Base-by-base conservation (phyloP, 2,329 filamentous ascomycete genomes). In the Colletotrichum kahawae region DNA sequence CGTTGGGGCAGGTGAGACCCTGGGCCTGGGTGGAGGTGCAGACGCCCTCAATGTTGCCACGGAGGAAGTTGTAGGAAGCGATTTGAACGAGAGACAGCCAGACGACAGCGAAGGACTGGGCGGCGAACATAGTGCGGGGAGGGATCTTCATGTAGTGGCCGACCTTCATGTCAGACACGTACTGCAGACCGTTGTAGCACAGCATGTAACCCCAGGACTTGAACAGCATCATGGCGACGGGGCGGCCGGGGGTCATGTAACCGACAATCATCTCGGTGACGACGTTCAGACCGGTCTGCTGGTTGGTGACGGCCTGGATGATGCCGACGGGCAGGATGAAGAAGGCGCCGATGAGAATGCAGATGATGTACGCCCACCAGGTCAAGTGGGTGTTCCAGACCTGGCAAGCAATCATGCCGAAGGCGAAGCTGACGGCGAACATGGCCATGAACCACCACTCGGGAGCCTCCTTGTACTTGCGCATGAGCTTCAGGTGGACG, bases 1-100 rank as follows among this genome's bases (percentile, higher is more conserved):
- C 89, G 43, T 87, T 86, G 10, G 91, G 91, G 79, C 91, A 92
- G 27, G 84, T 90, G 78, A 91, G 89, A 66, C 88, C 87, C 78
- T 88, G 87, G 2, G 79, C 34, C 77, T 92, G 89, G 1, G 85
- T 48, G 1, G 79, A 70, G 2, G 84, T 86, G 82, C 91, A 93
- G 33, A 93, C 86, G 7, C 85, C 85, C 2, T 85, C 77, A 74
- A 93, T 91, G 70, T 88, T 85, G n/a, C 78, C 84, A 51, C 85
- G 84, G 67, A 85, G 76, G 76, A 84, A 85, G 81, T 85, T 84
- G 80, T 85, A 85, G 5, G 80, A 78, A 16, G 80, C 80, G 59
- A 85, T 81, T 74, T 85, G 84, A 4, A 85, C 83, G 29, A 85
- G 73, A 2, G 83, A 83, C 21, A 84, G 75, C 84, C 84, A 85